phyloP scores from a whole-genome alignment of 2,329 filamentous ascomycete genomes.

The Helotiales sp. region DNA sequence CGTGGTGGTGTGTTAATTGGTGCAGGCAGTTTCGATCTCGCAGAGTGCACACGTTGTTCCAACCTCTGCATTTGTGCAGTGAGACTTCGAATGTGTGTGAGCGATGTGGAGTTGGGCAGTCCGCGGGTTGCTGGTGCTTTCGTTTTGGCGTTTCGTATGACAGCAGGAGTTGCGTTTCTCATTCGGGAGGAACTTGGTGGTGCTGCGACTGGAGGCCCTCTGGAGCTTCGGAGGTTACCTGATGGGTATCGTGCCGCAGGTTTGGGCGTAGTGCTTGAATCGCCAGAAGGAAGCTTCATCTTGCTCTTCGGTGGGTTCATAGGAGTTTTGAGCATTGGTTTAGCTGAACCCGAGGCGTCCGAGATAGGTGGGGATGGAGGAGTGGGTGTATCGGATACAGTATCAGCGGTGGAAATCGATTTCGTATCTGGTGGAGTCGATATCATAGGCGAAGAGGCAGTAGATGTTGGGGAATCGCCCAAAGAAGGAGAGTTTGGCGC shows the following conservation, averaged over 20 bases:
- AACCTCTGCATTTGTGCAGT: constrained; percentile 97
- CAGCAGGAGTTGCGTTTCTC: constrained; percentile 43
- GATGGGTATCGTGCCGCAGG: constrained; percentile 44
- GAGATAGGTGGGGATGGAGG: constrained; percentile 95
- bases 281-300: constrained; percentile 60
- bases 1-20: constrained; percentile 79
- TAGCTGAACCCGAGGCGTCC: constrained; percentile 65
- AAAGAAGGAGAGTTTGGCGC: constrained; percentile 73
- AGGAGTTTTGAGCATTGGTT: constrained; percentile 37
- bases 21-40: constrained; percentile 87
- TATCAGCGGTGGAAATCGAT: constrained; percentile 60
- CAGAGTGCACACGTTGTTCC: constrained; percentile 90
- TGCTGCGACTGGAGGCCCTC: constrained; percentile 30
- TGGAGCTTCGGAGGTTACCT: constrained; percentile 33
- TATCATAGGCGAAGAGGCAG: constrained; percentile 88
- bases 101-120: constrained; percentile 67
- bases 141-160: constrained; percentile 48
- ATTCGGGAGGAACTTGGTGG: constrained; percentile 30
- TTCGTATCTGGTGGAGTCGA: constrained; percentile 81
- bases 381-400: constrained; percentile 71
- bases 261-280: constrained; percentile 60
- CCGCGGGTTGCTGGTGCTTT: constrained; percentile 47
- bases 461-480: constrained; percentile 78
- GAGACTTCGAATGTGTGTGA: constrained; percentile 90
- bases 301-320: constrained; percentile 47